Percentiles rank a stretch among this genome's conserved stretches.
Conservation (phyloP, 306 rosid species). For the Acacia confusa region DNA sequence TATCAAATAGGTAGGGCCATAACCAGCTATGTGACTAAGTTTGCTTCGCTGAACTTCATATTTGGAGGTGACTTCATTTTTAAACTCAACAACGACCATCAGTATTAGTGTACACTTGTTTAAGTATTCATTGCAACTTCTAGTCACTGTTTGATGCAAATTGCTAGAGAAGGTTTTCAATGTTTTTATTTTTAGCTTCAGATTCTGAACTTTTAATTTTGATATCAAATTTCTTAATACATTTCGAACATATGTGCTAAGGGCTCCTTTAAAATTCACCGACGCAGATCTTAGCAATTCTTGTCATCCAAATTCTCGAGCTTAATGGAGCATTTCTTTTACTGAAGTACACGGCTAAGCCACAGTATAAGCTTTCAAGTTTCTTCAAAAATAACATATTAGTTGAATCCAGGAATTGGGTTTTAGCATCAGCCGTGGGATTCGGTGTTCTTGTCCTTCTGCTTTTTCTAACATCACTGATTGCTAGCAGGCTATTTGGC, state of each 20-base stretch:
- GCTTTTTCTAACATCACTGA: slow-evolving; percentile 54
- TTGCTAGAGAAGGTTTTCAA: not conserved
- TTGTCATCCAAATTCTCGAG: slow-evolving; percentile 65
- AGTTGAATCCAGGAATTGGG: slow-evolving; percentile 56
- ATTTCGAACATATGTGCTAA: not conserved
- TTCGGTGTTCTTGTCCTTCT: slow-evolving; percentile 59
- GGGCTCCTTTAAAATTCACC: slow-evolving; percentile 1
- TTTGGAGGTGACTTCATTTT: not conserved
- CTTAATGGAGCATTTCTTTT: slow-evolving; percentile 52
- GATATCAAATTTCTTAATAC: not conserved
- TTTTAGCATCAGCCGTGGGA: slow-evolving; percentile 65
- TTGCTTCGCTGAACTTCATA: not conserved
- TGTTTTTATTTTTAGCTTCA: not conserved
- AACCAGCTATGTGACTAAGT: not conserved
- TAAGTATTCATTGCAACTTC: slow-evolving; percentile 8
- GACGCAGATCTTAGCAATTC: slow-evolving; percentile 63
- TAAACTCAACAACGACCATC: not conserved
- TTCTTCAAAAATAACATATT: slow-evolving; percentile 45
- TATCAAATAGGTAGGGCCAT: not conserved
- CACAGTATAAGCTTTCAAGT: slow-evolving; percentile 41
- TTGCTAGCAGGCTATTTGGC: slow-evolving; percentile 49
- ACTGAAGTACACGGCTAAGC: slow-evolving; percentile 64
- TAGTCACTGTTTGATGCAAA: not conserved
- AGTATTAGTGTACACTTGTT: not conserved
- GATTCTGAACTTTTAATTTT: not conserved